phyloP scores from a whole-genome alignment of 495 filamentous ascomycete genomes.

The Penicillium riverlandense region DNA sequence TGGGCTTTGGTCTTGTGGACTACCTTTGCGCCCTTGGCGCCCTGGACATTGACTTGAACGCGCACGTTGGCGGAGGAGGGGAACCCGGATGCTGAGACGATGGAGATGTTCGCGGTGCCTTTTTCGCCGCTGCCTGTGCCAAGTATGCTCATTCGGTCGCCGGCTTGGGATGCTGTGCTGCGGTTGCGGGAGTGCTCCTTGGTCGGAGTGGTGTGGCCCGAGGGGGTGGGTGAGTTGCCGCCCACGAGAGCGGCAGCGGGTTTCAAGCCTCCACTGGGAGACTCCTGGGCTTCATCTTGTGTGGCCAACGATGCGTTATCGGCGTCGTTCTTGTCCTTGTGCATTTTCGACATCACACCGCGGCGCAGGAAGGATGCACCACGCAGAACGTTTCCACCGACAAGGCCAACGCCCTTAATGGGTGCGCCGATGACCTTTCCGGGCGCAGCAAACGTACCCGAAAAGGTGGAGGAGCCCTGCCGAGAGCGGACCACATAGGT shows the following conservation, averaged over 20 bases:
- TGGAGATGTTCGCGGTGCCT: conserved; percentile 73
- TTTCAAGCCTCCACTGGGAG: conserved; percentile 32
- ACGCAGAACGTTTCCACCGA: conserved; percentile 75
- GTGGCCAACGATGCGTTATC: conserved; percentile 34
- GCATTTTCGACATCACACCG: conserved; percentile 53
- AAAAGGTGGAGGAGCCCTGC: conserved; percentile 89
- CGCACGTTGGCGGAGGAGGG: conserved; percentile 74
- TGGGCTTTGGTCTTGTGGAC: conserved; percentile 78
- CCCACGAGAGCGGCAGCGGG: conserved; percentile 27
- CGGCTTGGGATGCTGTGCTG: conserved; percentile 53
- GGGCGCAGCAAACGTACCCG: conserved; percentile 83
- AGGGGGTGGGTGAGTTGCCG: conserved; percentile 18
- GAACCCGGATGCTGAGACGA: conserved; percentile 75
- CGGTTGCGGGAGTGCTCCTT: conserved; percentile 55
- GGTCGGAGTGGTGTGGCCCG: conserved; percentile 20
- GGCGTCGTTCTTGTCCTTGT: conserved; percentile 50
- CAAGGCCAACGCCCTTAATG: conserved; percentile 79
- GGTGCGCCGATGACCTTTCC: conserved; percentile 90
- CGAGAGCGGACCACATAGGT: conserved; percentile 82
- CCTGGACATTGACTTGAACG: conserved; percentile 60
- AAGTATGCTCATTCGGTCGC: conserved; percentile 45
- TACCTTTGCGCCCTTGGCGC: conserved; percentile 61
- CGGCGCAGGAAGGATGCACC: conserved; percentile 82
- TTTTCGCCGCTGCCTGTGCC: conserved; percentile 47
- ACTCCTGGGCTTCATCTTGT: conserved; percentile 22